Evolutionary conservation across 495 filamentous ascomycete species (phyloP), one percentile per base, ranked within the genome.

Genomic region (Hypoxylon subgilvum): DNA sequence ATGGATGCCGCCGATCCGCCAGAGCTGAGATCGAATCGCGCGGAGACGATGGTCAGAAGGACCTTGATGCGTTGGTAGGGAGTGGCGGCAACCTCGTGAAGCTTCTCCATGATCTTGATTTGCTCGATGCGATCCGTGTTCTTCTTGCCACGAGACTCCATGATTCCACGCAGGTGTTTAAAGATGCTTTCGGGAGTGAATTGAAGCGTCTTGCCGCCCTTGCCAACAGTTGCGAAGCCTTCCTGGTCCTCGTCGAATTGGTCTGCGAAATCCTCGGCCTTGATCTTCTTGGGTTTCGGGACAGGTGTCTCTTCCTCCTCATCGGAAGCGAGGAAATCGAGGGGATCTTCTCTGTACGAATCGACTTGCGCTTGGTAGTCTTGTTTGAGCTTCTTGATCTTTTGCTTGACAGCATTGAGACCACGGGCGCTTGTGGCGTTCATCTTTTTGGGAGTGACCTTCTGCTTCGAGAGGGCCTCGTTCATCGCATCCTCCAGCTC

Each of bases 111-210:
- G 44, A 93, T 86, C 73, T 85, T 85, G 69, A 99, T 97, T 76
- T 97, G 94, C 75, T 97, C 94, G 28, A 82, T 70, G 34, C 92
- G 87, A 70, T 99, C 94, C 55, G 95, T 97, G 76, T 97, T 97
- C 85, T 97, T 99, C 82, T 96, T 92, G 71, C 94, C 94, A 74
- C 94, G 82, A 18, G 93, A 92, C 78, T 97, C 94, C 55, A 97
- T 81, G 66, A 99, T 97, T 34, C 87, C 83, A 32, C 91, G 84
- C 28, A 99, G 84, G 74, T 97, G 90, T 81, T 97, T 97, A 71
- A 97, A 86, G 65, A 99, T 99, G 73, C 91, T 96, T 79, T 99
- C 94, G 4, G 94, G 88, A 27, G 94, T 97, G 72, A 93, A 97
- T 63, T 87, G 84, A 34, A 96, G 78, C 34, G 88, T 86, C 68